Conservation (phyloP, 176 grass and related monocot genomes). For the Dactylis glomerata region DNA sequence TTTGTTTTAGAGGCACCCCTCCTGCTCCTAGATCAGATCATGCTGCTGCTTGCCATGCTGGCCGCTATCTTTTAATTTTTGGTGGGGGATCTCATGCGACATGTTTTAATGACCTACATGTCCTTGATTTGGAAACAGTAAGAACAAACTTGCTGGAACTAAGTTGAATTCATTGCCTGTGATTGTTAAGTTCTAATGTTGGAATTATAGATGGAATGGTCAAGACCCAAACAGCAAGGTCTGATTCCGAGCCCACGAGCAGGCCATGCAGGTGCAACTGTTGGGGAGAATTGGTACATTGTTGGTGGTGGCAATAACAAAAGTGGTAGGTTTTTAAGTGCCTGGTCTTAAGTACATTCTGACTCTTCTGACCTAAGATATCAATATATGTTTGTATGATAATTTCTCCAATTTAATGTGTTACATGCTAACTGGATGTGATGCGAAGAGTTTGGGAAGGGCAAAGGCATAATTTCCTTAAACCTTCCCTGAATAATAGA, state of each 20-base stretch:
- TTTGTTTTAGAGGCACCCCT: conserved; percentile 71
- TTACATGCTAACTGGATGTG: neutral
- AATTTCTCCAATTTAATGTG: neutral
- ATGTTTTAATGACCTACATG: conserved; percentile 95
- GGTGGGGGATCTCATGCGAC: conserved; percentile 91
- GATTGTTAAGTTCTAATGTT: conserved; percentile 29
- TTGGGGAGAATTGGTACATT: conserved; percentile 95
- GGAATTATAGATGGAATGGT: conserved; percentile 80
- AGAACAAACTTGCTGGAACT: conserved; percentile 18
- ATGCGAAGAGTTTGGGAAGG: neutral
- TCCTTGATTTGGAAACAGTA: conserved; percentile 95
- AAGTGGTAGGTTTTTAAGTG: conserved; percentile 56
- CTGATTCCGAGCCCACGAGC: conserved; percentile 73
- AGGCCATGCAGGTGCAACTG: conserved; percentile 78
- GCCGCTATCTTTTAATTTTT: conserved; percentile 96
- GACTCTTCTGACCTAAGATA: conserved; percentile 10
- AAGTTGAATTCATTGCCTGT: neutral
- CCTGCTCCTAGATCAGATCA: conserved; percentile 97
- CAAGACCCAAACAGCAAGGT: conserved; percentile 81
- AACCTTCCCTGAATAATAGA: neutral
- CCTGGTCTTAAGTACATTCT: conserved; percentile 11
- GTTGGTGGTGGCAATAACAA: conserved; percentile 95
- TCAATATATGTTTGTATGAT: conserved; percentile 10
- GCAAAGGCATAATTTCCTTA: neutral
- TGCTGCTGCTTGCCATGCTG: conserved; percentile 83